Evolutionary conservation across 371 early-diverging fungal species (phyloP), one percentile per base, ranked within the genome.

Genomic region (Coemansia sp.): DNA sequence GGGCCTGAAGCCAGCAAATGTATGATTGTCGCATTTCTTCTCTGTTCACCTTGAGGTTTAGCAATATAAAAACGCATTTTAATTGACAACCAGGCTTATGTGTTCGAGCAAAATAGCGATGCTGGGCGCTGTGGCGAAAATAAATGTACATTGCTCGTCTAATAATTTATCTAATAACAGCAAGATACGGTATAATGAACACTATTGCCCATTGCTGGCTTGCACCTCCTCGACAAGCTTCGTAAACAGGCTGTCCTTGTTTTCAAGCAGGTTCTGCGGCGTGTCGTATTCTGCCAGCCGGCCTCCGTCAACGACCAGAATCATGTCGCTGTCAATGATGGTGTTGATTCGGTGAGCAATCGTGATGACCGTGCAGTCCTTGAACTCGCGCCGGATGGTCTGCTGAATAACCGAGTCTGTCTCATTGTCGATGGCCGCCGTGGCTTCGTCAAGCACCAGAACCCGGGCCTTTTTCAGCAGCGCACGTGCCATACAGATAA

Each of bases 311-410:
- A 91, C 61, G 9, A 90, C 91, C 46, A 91, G 57, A 56, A 91
- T 87, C 36, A 79, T 60, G 58, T 89, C 87, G 55, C 77, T 81
- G 62, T 91, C 92, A 60, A 90, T 81, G 47, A 91, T 83, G 0
- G 89, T 90, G 64, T 80, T 81, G 67, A 77, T 53, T 38, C 88
- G 78, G 61, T 89, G 90, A 1, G 90, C 88, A 63, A 91, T 87
- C 24, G 89, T 87, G 40, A 91, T 51, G 0, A 87, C 84, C 0
- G 91, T 88, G 44, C 75, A 66, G 55, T 42, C 12, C 42, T 42
- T 10, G 42, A 42, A 42, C 42, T 42, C 42, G 8, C 42, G 8
- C 11, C 42, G 53, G 58, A 88, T 86, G 12, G 83, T 67, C 29
- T 81, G 52, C 58, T 87, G 88, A 38, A 88, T 81, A 49, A 84